Conservation (phyloP, 148 eudicot genomes). For the Rhododendron kiyosumense region DNA sequence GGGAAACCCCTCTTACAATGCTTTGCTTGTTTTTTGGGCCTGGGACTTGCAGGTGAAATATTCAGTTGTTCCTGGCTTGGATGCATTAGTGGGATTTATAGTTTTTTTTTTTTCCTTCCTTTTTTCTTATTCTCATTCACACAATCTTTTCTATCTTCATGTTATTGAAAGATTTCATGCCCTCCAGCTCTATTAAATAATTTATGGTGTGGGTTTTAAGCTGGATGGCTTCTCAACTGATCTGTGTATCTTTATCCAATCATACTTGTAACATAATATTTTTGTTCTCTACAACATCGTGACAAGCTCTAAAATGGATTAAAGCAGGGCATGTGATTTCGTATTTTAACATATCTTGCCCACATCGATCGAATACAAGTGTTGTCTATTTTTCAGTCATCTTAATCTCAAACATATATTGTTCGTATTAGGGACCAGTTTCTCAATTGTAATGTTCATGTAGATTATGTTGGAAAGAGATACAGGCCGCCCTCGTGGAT, state of each 20-base stretch:
- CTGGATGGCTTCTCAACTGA: not conserved
- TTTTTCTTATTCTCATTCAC: not conserved
- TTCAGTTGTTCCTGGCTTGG: not conserved
- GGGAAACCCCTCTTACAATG: not conserved
- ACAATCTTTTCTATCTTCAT: not conserved
- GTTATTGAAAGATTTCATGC: not conserved
- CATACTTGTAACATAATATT: not conserved
- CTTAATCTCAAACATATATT: not conserved
- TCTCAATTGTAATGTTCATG: slow-evolving; percentile 20
- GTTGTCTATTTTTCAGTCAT: not conserved
- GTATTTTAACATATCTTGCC: slow-evolving; percentile 3
- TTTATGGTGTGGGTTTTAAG: not conserved
- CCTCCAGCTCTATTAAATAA: not conserved
- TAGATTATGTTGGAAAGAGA: slow-evolving; percentile 71
- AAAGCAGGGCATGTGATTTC: not conserved
- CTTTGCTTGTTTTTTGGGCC: not conserved
- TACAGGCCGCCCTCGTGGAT: slow-evolving; percentile 67
- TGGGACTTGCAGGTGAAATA: not conserved
- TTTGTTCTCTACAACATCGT: not conserved
- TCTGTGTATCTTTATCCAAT: not conserved
- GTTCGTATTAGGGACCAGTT: slow-evolving; percentile 6
- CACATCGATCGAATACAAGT: not conserved
- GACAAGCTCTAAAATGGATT: not conserved
- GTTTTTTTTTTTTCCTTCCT: not conserved
- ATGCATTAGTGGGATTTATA: not conserved